Evolutionary conservation across 1,139 yeast genomes (phyloP), one percentile per base, ranked within the genome.

Genomic region (Pichia sp.): DNA sequence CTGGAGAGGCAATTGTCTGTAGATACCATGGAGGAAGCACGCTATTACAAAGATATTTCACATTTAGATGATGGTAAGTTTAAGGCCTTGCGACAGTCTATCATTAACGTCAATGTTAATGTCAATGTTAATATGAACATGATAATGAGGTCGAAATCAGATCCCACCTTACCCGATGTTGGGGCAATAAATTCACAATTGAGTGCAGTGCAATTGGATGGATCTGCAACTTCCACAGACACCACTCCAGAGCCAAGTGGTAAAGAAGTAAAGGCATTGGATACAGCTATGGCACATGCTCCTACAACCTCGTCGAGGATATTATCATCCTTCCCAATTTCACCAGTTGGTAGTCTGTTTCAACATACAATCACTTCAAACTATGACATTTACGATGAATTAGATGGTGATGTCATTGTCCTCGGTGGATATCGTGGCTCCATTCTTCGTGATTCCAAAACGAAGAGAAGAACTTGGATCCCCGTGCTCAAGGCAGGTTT

Each of bases 351-450:
- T 12, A 38, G 41, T 30, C 25, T 27, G 9, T 18, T 35, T 5
- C 37, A 35, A 5, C 50, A 51, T 26, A 11, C 8, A 17, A 13
- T 12, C 7, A 23, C 19, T 12, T 56, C 60, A 5, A 48, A 60
- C 15, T 44, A 58, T 5, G 53, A 58, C 6, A 56, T 67, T 3
- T 70, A 60, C 60, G 64, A 66, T 31, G 71, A 72, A 22, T 52
- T 85, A 2, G 77, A 74, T 15, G 96, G 96, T 3, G 86, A 86
- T 50, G 69, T 87, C 2, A 74, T 87, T 2, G 66, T 87, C 1
- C 44, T 87, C 58, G 96, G 96, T 3, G 96, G 96, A 0, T 87
- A 83, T 56, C 66, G 96, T 50, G 96, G 96, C 1, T 77, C 87
- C 21, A 72, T 81, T n/a, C 59, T 87, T 37, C 58, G 93, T 32